These are phyloP conservation scores for Aphanocladium album DNA, from an alignment of 2,329 filamentous ascomycete genomes.

Conservation along the genomic window DNA sequence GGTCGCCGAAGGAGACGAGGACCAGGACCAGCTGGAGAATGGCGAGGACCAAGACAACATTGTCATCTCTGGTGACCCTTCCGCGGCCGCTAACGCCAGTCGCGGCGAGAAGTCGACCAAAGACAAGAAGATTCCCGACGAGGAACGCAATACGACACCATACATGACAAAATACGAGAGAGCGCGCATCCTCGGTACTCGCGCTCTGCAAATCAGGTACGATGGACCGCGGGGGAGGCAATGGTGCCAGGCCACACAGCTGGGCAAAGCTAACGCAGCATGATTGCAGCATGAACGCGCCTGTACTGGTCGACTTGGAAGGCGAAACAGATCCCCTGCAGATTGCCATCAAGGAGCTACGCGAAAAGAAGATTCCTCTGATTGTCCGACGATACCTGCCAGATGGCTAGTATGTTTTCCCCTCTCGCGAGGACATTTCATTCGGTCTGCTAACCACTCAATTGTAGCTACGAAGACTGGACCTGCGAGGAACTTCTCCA, in stretches of 20 bases:
- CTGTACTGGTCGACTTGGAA: slow-evolving; percentile 91
- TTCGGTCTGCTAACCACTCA: slow-evolving; percentile 17
- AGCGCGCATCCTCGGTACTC: slow-evolving; percentile 86
- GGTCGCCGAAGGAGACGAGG: slow-evolving; percentile 49
- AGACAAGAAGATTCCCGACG: slow-evolving; percentile 86
- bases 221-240: slow-evolving; percentile 21
- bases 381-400: slow-evolving; percentile 94
- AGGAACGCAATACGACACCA: slow-evolving; percentile 85
- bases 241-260: neutral
- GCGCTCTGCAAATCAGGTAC: slow-evolving; percentile 92
- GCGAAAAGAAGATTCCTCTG: slow-evolving; percentile 97
- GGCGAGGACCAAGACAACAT: slow-evolving; percentile 56
- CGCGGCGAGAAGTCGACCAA: slow-evolving; percentile 53
- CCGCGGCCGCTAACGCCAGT: slow-evolving; percentile 53
- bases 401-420: slow-evolving; percentile 76
- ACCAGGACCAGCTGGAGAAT: slow-evolving; percentile 42
- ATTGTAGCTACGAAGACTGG: slow-evolving; percentile 92
- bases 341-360: slow-evolving; percentile 94
- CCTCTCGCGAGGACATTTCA: neutral
- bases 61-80: slow-evolving; percentile 56
- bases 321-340: slow-evolving; percentile 96
- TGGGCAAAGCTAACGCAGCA: slow-evolving; percentile 17
- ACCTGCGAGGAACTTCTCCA: slow-evolving; percentile 90
- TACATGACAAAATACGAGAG: slow-evolving; percentile 99
- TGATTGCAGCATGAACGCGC: slow-evolving; percentile 80